These are phyloP conservation scores for Lasiosphaeria ovina DNA, from an alignment of 495 filamentous ascomycete genomes.

Conservation along the genomic window DNA sequence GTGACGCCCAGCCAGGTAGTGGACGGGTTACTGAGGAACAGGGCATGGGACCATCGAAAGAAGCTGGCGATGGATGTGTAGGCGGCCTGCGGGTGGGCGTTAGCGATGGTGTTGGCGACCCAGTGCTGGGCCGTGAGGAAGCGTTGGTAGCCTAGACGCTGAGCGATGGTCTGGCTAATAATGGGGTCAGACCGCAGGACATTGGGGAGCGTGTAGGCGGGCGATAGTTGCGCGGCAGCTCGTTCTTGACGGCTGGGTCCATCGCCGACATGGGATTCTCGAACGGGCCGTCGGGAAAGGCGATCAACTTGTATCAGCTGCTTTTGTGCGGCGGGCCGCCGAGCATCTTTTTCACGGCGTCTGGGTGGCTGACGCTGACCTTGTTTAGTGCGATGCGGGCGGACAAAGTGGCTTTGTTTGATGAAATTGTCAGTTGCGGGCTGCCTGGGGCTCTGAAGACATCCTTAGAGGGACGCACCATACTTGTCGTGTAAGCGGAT, in stretches of 20 bases:
- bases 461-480: slow-evolving; percentile 35
- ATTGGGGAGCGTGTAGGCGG: slow-evolving; percentile 43
- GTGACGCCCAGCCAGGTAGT: slow-evolving; percentile 41
- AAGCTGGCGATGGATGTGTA: slow-evolving; percentile 42
- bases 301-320: slow-evolving; percentile 35
- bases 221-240: slow-evolving; percentile 36
- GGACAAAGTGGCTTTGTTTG: slow-evolving; percentile 43
- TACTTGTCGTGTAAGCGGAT: slow-evolving; percentile 43
- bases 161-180: slow-evolving; percentile 35
- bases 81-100: slow-evolving; percentile 15
- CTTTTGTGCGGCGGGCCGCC: slow-evolving; percentile 29
- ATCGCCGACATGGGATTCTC: slow-evolving; percentile 46
- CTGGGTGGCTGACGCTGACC: slow-evolving; percentile 48
- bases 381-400: slow-evolving; percentile 50
- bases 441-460: slow-evolving; percentile 4
- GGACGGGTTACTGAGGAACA: slow-evolving; percentile 41
- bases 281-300: slow-evolving; percentile 42
- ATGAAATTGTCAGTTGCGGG: neutral
- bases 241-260: slow-evolving; percentile 37
- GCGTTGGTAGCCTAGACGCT: slow-evolving; percentile 38
- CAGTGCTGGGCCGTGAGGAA: slow-evolving; percentile 43
- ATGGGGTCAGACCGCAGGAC: slow-evolving; percentile 42
- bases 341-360: slow-evolving; percentile 37
- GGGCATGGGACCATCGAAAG: slow-evolving; percentile 36
- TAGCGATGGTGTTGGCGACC: slow-evolving; percentile 41